Conservation (phyloP, 2,329 filamentous ascomycete genomes). For the Onygenales sp. region DNA sequence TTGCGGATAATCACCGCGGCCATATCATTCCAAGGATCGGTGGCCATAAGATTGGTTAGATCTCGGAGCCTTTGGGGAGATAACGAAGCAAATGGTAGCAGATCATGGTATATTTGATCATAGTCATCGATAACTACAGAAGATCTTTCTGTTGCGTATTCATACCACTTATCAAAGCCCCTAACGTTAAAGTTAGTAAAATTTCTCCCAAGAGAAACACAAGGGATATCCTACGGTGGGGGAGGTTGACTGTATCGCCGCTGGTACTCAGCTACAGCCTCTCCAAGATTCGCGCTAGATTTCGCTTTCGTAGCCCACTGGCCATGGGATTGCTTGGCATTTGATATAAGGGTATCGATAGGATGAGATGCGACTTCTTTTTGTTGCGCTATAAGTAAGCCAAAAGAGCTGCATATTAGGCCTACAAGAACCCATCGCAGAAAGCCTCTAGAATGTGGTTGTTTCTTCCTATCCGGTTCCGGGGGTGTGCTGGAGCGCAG, state of each 20-base stretch:
- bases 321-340: conserved; percentile 40
- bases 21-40: conserved; percentile 46
- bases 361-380: conserved; percentile 40
- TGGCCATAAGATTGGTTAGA: conserved; percentile 43
- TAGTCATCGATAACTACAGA: conserved; percentile 51
- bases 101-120: conserved; percentile 48
- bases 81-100: conserved; percentile 47
- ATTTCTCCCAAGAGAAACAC: conserved; percentile 5
- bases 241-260: conserved; percentile 45
- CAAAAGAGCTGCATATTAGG: conserved; percentile 34
- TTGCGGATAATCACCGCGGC: conserved; percentile 47
- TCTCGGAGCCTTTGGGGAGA: conserved; percentile 42
- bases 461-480: conserved; percentile 20
- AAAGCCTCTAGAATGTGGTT: conserved; percentile 19
- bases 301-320: conserved; percentile 40
- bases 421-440: conserved; percentile 30
- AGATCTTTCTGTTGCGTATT: conserved; percentile 43
- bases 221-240: conserved; percentile 37
- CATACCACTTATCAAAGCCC: conserved; percentile 51
- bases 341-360: conserved; percentile 45
- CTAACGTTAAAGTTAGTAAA: conserved; percentile 11
- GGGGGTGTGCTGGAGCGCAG: conserved; percentile 18
- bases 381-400: conserved; percentile 32
- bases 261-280: conserved; percentile 44
- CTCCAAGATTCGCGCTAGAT: conserved; percentile 37